Conservation (phyloP, 2,329 filamentous ascomycete species). For the Epichloe sibirici region DNA sequence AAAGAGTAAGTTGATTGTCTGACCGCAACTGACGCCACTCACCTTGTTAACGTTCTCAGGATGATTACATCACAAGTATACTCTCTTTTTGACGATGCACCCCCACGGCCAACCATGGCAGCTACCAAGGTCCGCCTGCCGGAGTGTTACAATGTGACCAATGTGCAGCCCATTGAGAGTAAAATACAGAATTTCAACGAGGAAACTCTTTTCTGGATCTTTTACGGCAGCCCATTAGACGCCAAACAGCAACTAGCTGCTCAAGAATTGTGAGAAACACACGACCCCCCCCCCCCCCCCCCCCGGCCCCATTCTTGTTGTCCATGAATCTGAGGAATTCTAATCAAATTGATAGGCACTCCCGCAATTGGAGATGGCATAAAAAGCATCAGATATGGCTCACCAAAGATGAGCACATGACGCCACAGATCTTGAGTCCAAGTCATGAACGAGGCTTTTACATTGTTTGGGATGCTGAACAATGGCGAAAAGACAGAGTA, state of each 20-base stretch:
- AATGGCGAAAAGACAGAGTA: constrained; percentile 52
- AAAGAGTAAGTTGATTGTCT: constrained; percentile 36
- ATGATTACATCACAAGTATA: constrained; percentile 47
- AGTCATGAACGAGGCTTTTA: constrained; percentile 54
- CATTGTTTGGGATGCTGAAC: constrained; percentile 51
- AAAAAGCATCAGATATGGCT: constrained; percentile 55
- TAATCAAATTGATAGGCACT: constrained; percentile 32
- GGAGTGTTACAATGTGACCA: constrained; percentile 55
- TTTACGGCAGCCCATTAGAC: constrained; percentile 53
- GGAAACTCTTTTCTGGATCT: constrained; percentile 58
- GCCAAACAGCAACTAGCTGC: constrained; percentile 52
- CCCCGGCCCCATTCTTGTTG: neutral
- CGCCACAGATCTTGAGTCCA: constrained; percentile 44
- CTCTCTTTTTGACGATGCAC: constrained; percentile 48
- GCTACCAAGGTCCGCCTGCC: constrained; percentile 43
- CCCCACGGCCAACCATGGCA: constrained; percentile 43
- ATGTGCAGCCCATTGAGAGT: constrained; percentile 51
- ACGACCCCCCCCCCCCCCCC: no score
- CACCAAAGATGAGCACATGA: constrained; percentile 55
- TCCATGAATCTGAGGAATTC: neutral
- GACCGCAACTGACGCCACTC: neutral
- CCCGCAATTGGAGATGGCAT: constrained; percentile 57
- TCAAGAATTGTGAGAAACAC: constrained; percentile 41
- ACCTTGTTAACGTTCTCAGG: constrained; percentile 21
- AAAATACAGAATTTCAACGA: constrained; percentile 57